Evolutionary conservation across 345 rosid genomes (phyloP).

Genomic region (Psidium friedrichsthalianum): DNA sequence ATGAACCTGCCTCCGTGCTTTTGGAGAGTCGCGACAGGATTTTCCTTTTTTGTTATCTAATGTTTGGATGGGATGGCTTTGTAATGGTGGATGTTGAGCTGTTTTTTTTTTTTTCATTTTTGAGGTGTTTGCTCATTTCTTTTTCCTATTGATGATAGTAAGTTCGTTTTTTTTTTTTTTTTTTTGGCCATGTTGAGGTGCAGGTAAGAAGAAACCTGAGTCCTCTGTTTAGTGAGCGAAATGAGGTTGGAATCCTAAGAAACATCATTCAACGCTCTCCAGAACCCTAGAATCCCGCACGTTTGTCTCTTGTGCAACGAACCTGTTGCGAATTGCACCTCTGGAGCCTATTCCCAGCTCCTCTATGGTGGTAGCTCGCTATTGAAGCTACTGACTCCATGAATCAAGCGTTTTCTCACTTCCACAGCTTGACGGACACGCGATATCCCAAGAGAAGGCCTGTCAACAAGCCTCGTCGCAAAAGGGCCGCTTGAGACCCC

Average conservation of each 20-base stretch:
- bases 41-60: no score
- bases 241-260: conserved; percentile 48
- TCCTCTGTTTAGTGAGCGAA: background rate
- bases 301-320: conserved; percentile 5
- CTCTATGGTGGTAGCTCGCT: conserved; percentile 1
- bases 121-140: no score
- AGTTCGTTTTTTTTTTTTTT: no score
- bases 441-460: conserved; percentile 76
- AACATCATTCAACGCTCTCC: conserved; percentile 31
- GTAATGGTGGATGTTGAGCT: no score
- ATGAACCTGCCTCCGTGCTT: no score
- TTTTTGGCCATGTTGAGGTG: no score
- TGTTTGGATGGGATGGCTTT: no score
- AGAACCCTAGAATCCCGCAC: conserved; percentile 30
- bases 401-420: conserved; percentile 18
- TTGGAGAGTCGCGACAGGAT: no score
- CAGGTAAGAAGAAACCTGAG: no score
- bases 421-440: conserved; percentile 56
- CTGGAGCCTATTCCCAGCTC: conserved; percentile 6
- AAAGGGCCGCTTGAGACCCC: conserved; percentile 67
- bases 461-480: conserved; percentile 53
- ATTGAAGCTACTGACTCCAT: conserved; percentile 11
- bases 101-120: no score
- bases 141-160: no score
- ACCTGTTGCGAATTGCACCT: conserved; percentile 9